These are phyloP conservation scores for Candida labiduridarum DNA, from an alignment of 1,139 yeast species.

Conservation along the genomic window DNA sequence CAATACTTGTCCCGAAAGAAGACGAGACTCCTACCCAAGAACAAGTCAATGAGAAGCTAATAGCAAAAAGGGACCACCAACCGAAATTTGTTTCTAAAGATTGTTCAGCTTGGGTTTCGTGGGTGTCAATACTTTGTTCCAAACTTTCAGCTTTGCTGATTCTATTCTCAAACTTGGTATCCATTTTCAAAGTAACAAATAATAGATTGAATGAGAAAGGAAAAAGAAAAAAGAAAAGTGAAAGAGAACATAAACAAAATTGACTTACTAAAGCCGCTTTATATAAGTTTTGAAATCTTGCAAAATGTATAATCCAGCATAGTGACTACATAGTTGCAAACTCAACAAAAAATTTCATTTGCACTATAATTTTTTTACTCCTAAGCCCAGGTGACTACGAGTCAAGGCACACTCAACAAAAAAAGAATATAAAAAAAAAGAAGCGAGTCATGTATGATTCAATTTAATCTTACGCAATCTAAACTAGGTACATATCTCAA, in stretches of 20 bases:
- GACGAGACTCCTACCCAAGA: conserved; percentile 58
- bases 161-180: not conserved
- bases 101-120: not conserved
- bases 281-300: not conserved
- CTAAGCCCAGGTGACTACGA: not conserved
- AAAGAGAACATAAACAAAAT: not conserved
- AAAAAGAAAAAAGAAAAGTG: not conserved
- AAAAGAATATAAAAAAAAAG: not conserved
- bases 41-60: conserved; percentile 55
- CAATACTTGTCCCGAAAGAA: conserved; percentile 49
- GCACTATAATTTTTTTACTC: not conserved
- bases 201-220: not conserved
- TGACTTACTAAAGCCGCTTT: not conserved
- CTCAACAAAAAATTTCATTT: not conserved
- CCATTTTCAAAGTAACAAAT: not conserved
- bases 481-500: not conserved
- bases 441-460: conserved; percentile 1
- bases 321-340: not conserved
- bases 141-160: not conserved
- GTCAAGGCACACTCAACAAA: not conserved
- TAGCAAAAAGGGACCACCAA: conserved; percentile 33
- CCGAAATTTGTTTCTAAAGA: conserved; percentile 7
- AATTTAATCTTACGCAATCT: not conserved
- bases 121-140: not conserved
- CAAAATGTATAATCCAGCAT: not conserved